Evolutionary conservation across 2,329 filamentous ascomycete species (phyloP), one percentile per base, ranked within the genome.

Genomic region (Trichoderma koningii): DNA sequence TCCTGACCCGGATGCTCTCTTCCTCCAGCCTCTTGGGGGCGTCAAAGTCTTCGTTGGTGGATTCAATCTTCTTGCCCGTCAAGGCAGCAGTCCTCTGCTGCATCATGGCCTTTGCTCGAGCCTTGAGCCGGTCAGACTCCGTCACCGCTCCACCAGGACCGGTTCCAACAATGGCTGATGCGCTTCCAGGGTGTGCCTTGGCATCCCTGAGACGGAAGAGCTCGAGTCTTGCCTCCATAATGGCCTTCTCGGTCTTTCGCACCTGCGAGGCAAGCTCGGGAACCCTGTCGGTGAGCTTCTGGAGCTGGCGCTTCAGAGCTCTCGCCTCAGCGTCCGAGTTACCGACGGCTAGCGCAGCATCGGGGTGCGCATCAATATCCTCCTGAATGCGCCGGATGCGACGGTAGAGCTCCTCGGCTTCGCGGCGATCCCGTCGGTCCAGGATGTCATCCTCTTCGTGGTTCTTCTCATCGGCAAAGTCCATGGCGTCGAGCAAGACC

Each of bases 61-160:
- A 76, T 44, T 91, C 87, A 53, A 89, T 80, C 74, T 93, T 93
- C 76, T 89, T 92, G 65, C 95, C 95, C 23, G 93, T 92, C 68
- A 99, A 80, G 19, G 95, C 94, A 64, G 95, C 95, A 70, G 95
- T 93, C 66, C 95, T 90, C 73, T 97, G 93, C 79, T 98, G 94
- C 95, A 99, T 99, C 88, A 97, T 96, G 45, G 94, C 94, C 79
- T 93, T 96, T 38, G 95, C 94, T 70, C 93, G 88, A 42, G 95
- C 95, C 81, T 97, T 98, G 70, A 98, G 86, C 62, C 94, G 88
- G 78, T 99, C 95, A 3, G 92, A 90, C 77, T 99, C 95, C 0
- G 95, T 99, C 48, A 99, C 87, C 51, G 87, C 80, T 60, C 95
- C 95, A 50, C 94, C 94, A 65, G 93, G 94, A 10, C 95, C 95